Evolutionary conservation across 306 rosid species (phyloP).

Genomic region (Citrullus mucosospermus): DNA sequence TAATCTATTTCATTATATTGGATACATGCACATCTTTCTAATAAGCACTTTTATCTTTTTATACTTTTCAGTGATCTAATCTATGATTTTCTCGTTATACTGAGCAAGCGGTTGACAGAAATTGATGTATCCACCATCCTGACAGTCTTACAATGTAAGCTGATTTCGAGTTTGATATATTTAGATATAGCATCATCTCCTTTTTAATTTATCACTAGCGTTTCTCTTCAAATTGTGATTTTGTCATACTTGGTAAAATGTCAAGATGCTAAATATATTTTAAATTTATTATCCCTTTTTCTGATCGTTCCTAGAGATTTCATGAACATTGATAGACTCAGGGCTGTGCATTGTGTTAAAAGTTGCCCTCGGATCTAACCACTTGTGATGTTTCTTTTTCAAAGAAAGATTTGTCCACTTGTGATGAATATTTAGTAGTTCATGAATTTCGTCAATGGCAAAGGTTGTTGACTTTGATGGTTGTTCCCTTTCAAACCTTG

Average conservation of each 20-base stretch:
- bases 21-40: conserved; percentile 4
- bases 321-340: background rate
- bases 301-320: background rate
- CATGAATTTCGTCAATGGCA: background rate
- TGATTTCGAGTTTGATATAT: background rate
- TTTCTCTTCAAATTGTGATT: background rate
- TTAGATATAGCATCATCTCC: background rate
- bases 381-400: too few species aligned
- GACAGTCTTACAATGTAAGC: conserved; percentile 67
- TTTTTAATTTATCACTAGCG: background rate
- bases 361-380: background rate
- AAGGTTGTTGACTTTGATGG: background rate
- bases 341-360: background rate
- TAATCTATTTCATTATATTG: background rate
- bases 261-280: too few species aligned
- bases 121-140: conserved; percentile 74
- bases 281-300: background rate
- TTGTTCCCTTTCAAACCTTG: background rate
- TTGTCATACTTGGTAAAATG: background rate
- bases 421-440: background rate
- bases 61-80: conserved; percentile 65
- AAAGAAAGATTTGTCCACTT: background rate
- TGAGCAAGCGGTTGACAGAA: conserved; percentile 73
- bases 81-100: conserved; percentile 56
- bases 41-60: conserved; percentile 13